phyloP scores from a whole-genome alignment of 192 early-diverging fungal species.

The Umbelopsis ramanniana region DNA sequence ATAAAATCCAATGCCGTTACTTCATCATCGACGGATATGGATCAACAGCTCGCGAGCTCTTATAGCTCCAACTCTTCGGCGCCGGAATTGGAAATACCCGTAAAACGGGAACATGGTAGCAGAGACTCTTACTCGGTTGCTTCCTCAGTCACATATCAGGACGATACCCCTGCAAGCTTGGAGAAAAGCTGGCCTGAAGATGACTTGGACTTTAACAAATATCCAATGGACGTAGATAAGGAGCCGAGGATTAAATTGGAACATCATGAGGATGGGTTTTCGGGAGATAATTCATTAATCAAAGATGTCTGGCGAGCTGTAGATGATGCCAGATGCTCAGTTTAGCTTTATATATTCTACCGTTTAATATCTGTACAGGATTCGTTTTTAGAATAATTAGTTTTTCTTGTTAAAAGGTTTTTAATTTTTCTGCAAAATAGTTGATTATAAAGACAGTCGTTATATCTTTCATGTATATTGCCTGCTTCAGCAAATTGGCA shows the following conservation, averaged over 20 bases:
- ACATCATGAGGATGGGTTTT: background rate
- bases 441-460: too few species aligned
- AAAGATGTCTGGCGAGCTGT: slow-evolving; percentile 14
- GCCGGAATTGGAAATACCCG: background rate
- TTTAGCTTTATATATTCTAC: background rate
- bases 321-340: slow-evolving; percentile 3
- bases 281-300: background rate
- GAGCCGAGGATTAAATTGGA: background rate
- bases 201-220: background rate
- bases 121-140: slow-evolving; percentile 4
- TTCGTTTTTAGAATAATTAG: background rate
- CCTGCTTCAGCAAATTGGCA: too few species aligned
- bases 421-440: too few species aligned
- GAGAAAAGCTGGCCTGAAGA: slow-evolving; percentile 7
- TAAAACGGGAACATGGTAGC: background rate
- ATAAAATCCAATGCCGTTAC: background rate
- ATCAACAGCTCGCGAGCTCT: background rate
- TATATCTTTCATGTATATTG: too few species aligned
- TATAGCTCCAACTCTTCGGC: slow-evolving; percentile 10
- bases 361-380: slow-evolving; percentile 12
- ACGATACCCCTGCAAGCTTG: slow-evolving; percentile 17
- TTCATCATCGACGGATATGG: background rate
- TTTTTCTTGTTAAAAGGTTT: too few species aligned
- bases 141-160: slow-evolving; percentile 18
- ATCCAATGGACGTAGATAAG: background rate